Evolutionary conservation across 2,329 filamentous ascomycete genomes (phyloP), one percentile per base, ranked within the genome.

Genomic region (Gnomoniopsis smithogilvyi): DNA sequence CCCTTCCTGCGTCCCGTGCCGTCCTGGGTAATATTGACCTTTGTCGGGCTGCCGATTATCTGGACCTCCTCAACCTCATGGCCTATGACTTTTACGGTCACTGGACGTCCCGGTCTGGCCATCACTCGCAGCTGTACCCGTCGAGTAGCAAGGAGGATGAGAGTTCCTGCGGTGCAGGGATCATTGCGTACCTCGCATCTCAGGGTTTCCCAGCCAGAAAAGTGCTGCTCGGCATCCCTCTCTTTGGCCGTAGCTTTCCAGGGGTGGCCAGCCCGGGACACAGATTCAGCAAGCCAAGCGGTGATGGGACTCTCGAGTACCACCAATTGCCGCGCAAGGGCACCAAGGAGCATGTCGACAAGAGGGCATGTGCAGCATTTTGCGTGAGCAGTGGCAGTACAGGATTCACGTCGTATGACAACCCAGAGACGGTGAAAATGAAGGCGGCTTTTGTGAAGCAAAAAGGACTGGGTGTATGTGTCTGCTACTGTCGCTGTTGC

Each of bases 371-470:
- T 14, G 89, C 90, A 19, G 90, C 90, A 6, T 89, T 84, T 66
- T 94, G 89, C 66, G 75, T 85, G 2, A 89, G 89, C 6, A 86
- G 82, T 1, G 47, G 46, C 19, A 49, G 45, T 30, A 49, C 88
- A 3, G 90, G 89, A 0, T 93, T 92, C 64, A 84, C 94, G 46
- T 88, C 84, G 2, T 95, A 94, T 70, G 91, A 95, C 71, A 92
- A 89, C 64, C 85, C 88, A 3, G 83, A 87, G 47, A 92, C 90
- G 2, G 90, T 94, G 36, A 81, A 82, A 72, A 82, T 86, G 71
- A 95, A 95, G 74, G 91, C 88, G 1, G 76, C 79, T 7, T 94
- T 88, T 70, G 90, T 87, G 71, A 88, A 85, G 67, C 82, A 89
- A 66, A 87, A 88, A 66, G 82, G 83, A 30, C 76, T 95, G 19